Base-by-base conservation (phyloP, 2,329 filamentous ascomycete species). In the Diaporthe sp. region DNA sequence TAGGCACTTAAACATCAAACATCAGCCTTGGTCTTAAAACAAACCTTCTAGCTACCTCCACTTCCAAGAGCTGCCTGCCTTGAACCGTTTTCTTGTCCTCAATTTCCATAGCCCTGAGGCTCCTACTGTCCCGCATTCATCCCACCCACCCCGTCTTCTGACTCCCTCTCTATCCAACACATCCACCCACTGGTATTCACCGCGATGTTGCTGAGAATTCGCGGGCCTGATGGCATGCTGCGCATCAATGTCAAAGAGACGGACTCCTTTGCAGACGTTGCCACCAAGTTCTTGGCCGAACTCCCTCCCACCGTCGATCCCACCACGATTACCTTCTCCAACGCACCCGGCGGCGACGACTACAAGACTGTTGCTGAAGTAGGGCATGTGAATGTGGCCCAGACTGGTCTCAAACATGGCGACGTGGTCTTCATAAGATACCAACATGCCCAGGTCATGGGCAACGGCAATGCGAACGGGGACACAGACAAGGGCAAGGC, bases 181-280 rank as follows among this genome's bases (percentile, higher is more conserved):
- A 42, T 7, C 19, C 25, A 19, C 25, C 19, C 31, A 34, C 31
- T 25, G 5, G 78, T 79, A 76, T 28, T 75, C 61, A 79, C 82
- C 82, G 86, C 82, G 78, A 98, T 98, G 92, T 89, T 98, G 82
- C 88, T 98, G 74, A 92, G 96, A 84, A 94, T 98, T 80, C 93
- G 96, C 81, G 95, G 95, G 83, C 95, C 94, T 78, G 95, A 98
- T 87, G 97, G 97, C 87, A 97, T 97, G 89, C 93, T 96, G 85
- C 94, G 97, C 80, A 88, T 98, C 81, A 94, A 89, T 71, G 91
- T 97, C 79, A 92, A 96, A 80, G 90, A 93, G 70, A 89, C 90
- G 57, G 92, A 94, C 78, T 92, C 92, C 0, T 98, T 98, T 83
- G 87, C 86, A 57, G 86, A 90, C n/a, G 85, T 93, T 57, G 89